Evolutionary conservation across 1,284 basidiomycete genomes (phyloP), one percentile per base, ranked within the genome.

Genomic region (Agroathelia rolfsii): DNA sequence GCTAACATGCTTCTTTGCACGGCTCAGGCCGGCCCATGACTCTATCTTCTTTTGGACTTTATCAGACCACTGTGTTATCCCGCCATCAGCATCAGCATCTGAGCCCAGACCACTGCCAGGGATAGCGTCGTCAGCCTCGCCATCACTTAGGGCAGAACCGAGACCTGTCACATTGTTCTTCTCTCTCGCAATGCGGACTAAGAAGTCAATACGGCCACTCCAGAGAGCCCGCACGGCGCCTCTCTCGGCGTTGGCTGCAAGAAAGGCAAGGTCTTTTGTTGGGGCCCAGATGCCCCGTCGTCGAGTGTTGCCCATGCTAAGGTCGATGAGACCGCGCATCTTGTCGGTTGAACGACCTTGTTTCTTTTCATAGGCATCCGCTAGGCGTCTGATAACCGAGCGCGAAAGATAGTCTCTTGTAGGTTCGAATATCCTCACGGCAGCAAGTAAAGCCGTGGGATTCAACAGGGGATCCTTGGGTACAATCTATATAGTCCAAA

Each of bases 381-480:
- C n/a, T n/a, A n/a, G n/a, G n/a, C n/a, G n/a, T n/a, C n/a, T n/a
- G n/a, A n/a, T n/a, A n/a, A n/a, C n/a, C 53, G 30, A 64, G 54
- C 15, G 44, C 46, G 3, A 43, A 49, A 6, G 64, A 43, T n/a
- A n/a, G 41, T 79, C 72, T 5, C 58, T 48, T 5, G 66, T 72
- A 20, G 65, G 54, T 23, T 61, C 59, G 27, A 64, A 41, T 12
- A 68, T 49, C 26, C 53, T 53, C n/a, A 53, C 58, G 7, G 60
- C 59, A 13, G 49, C 47, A 10, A 61, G 45, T 32, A 84, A 79
- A 6, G 58, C 56, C 26, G 65, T 51, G 2, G 80, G 76, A 36
- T 82, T 67, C 23, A 81, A 52, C 48, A 87, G 85, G 0, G 84
- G 83, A 47, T 87, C 83, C 49, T 76, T 78, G 3, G 82, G 76